Conservation (phyloP, 805 yeast genomes). For the Nakazawaea wyomingensis region DNA sequence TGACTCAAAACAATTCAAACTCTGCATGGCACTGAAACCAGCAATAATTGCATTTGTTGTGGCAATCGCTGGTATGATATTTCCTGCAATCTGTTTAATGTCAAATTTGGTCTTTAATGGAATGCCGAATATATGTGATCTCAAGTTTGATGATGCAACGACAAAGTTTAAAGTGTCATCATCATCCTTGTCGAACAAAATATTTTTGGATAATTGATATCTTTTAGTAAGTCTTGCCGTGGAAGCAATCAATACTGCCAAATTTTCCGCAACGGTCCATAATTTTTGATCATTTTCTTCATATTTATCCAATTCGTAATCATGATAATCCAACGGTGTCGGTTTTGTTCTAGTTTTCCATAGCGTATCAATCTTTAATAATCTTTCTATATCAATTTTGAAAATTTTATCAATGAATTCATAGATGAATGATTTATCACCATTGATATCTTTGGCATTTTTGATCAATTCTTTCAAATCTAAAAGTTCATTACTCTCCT, state of each 20-base stretch:
- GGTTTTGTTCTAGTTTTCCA: constrained; percentile 78
- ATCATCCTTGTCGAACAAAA: constrained; percentile 92
- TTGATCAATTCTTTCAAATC: constrained; percentile 38
- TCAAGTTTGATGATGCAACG: constrained; percentile 74
- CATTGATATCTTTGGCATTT: constrained; percentile 13
- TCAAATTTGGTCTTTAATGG: constrained; percentile 75
- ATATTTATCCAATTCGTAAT: constrained; percentile 16
- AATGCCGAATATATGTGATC: constrained; percentile 67
- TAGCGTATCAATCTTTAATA: constrained; percentile 62
- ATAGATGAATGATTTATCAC: constrained; percentile 26
- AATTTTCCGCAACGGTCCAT: constrained; percentile 63
- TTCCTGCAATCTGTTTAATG: constrained; percentile 92
- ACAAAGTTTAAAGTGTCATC: constrained; percentile 87
- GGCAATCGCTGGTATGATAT: constrained; percentile 97
- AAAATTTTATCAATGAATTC: constrained; percentile 59
- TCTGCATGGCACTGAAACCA: constrained; percentile 76
- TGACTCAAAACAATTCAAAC: constrained; percentile 46
- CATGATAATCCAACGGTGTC: constrained; percentile 42
- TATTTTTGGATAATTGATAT: constrained; percentile 26
- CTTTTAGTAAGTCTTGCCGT: constrained; percentile 48
- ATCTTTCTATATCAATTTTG: constrained; percentile 70
- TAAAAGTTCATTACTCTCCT: constrained; percentile 62
- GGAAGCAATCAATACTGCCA: constrained; percentile 51
- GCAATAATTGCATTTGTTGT: constrained; percentile 95
- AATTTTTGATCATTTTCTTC: constrained; percentile 33